phyloP scores from a whole-genome alignment of 345 rosid species.

The Gossypium herbaceum region DNA sequence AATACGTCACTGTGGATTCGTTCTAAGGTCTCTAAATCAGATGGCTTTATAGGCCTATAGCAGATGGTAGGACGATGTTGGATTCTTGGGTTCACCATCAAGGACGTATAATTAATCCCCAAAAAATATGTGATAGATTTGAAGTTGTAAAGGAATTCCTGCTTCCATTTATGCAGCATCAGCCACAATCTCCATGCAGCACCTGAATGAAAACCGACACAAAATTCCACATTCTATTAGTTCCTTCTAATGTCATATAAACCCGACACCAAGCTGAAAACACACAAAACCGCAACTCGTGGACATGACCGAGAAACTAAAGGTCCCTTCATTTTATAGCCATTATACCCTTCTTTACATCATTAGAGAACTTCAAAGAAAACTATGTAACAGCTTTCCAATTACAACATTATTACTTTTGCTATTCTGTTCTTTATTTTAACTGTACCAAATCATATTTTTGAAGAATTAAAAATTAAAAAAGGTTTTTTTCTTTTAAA shows the following conservation, averaged over 20 bases:
- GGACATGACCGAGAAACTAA: background rate
- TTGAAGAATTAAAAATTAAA: background rate
- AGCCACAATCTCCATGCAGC: slow-evolving; percentile 30
- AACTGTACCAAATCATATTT: background rate
- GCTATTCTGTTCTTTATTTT: background rate
- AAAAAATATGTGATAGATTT: slow-evolving; percentile 29
- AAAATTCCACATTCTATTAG: slow-evolving; percentile 11
- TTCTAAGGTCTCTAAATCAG: slow-evolving; percentile 69
- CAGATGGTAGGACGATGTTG: slow-evolving; percentile 53
- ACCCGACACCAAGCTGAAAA: background rate
- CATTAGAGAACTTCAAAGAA: background rate
- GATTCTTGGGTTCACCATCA: slow-evolving; percentile 46
- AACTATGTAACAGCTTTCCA: background rate
- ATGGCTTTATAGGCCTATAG: slow-evolving; percentile 68
- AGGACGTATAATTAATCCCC: slow-evolving; percentile 43
- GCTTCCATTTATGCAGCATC: slow-evolving; percentile 49
- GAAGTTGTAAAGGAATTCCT: slow-evolving; percentile 19
- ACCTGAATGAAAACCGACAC: slow-evolving; percentile 21
- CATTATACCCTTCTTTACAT: background rate
- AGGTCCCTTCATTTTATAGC: background rate
- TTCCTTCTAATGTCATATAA: background rate
- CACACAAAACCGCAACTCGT: background rate
- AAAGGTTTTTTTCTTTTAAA: background rate
- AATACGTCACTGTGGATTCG: slow-evolving; percentile 68
- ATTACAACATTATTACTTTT: background rate